Evolutionary conservation across 2,329 filamentous ascomycete species (phyloP).

Genomic region (Pestalotiopsis sp.): DNA sequence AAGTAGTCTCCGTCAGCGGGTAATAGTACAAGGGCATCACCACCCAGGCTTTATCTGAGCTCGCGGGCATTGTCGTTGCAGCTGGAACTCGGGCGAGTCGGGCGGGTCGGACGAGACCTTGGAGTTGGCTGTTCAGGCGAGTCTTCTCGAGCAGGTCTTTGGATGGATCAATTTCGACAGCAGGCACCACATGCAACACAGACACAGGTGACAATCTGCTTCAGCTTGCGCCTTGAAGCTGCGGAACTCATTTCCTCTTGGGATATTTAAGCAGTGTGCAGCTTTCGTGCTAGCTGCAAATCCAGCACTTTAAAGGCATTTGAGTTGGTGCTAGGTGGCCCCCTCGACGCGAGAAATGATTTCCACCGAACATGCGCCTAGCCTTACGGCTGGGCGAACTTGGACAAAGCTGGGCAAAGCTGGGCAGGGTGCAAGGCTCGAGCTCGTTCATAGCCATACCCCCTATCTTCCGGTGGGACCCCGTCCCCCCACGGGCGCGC

Average conservation of each 20-base stretch:
- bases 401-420: too few species aligned
- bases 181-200: not conserved
- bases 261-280: not conserved
- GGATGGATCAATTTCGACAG: not conserved
- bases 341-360: not conserved
- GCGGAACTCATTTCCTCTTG: not conserved
- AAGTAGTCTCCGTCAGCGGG: constrained; percentile 4
- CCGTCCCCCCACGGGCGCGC: not conserved
- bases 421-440: not conserved
- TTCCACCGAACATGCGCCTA: not conserved
- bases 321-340: not conserved
- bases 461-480: not conserved
- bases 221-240: not conserved
- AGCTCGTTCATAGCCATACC: not conserved
- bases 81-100: not conserved
- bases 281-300: not conserved
- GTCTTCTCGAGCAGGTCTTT: not conserved
- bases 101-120: not conserved
- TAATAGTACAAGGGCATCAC: constrained; percentile 11
- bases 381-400: not conserved
- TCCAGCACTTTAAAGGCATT: not conserved
- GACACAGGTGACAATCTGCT: not conserved
- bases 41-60: not conserved
- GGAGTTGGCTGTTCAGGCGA: not conserved
- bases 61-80: not conserved